Evolutionary conservation across 106 monocot genomes (phyloP), one percentile per base, ranked within the genome.

Genomic region (Apostasia shenzhenica): DNA sequence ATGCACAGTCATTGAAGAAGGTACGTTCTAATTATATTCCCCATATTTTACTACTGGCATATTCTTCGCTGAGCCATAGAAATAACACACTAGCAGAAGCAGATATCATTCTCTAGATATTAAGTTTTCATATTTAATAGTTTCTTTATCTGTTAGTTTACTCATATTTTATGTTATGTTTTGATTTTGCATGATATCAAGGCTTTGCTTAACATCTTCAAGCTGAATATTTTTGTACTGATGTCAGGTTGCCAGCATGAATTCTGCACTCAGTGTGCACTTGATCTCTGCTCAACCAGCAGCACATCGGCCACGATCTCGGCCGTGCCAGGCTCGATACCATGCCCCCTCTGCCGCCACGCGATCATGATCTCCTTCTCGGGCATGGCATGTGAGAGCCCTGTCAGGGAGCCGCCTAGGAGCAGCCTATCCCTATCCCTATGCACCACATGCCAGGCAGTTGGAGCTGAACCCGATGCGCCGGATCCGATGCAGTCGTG

Each of bases 241-340:
- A 5, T 69, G 47, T 48, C 82, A 89, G 89, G 89, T 14, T 97
- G 97, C 61, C 63, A 60, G n/a, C 92, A 97, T 49, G 97, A 97
- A 76, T 92, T 97, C 67, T 97, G 97, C 86, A 97, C 84, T 11
- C 77, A 72, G 64, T 97, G 97, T 56, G 89, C 97, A 2, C 81
- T 97, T 1, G 85, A 97, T 69, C 83, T 97, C 37, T 97, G 92
- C 52, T 84, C 92, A 13, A 90, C 86, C 11, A 83, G 48, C 74
- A 83, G 69, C 57, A 70, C 72, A 3, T 66, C 85, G 1, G 46
- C 73, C 2, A 44, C 68, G 39, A 26, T 44, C 4, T 53, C 86
- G 2, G 82, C 85, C 1, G 81, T 82, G 5, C 86, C 92, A 2
- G 97, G 97, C 44, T 89, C 95, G 12, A 84, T 97, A 51, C 76